A percentile compares a stretch with the other conserved stretches of the same genome.
phyloP scores from a whole-genome alignment of 495 filamentous ascomycete species.

The Aspergillus sclerotiicarbonarius region DNA sequence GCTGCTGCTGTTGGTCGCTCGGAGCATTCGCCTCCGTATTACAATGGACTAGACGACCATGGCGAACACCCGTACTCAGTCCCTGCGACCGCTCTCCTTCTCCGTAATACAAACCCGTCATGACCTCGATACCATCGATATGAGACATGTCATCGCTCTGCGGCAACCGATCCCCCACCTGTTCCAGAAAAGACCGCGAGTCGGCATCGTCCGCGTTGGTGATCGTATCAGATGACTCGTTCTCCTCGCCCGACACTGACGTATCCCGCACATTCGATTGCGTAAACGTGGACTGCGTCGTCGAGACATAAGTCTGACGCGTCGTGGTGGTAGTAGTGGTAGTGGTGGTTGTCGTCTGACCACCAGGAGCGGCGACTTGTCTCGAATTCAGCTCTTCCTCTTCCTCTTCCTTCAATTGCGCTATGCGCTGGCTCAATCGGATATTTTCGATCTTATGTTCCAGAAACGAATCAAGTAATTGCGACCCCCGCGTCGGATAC shows the following conservation, averaged over 20 bases:
- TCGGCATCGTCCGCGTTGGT: conserved; percentile 73
- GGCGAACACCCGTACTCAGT: conserved; percentile 80
- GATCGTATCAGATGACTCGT: conserved; percentile 49
- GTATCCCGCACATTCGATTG: conserved; percentile 7
- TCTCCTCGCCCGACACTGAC: conserved; percentile 23
- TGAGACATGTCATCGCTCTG: conserved; percentile 71
- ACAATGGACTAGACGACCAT: conserved; percentile 76
- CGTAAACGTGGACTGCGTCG: background rate
- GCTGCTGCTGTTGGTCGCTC: conserved; percentile 63
- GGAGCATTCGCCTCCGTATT: conserved; percentile 70
- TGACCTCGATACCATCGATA: conserved; percentile 87
- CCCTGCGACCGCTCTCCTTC: conserved; percentile 88
- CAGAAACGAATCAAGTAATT: conserved; percentile 85
- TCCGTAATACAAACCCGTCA: conserved; percentile 84
- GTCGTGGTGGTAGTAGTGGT: conserved; percentile 3
- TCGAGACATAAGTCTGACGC: background rate
- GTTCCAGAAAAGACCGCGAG: conserved; percentile 64
- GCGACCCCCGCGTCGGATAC: conserved; percentile 84
- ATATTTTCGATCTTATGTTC: conserved; percentile 99
- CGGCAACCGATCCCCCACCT: conserved; percentile 73
- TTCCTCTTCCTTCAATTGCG: conserved; percentile 82
- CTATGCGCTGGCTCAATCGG: conserved; percentile 76
- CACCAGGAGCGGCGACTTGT: background rate
- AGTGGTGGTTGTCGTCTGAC: conserved; percentile 4
- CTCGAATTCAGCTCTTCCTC: conserved; percentile 63